These are phyloP conservation scores for Comarum palustre DNA, from an alignment of 306 rosid genomes.

Conservation along the genomic window DNA sequence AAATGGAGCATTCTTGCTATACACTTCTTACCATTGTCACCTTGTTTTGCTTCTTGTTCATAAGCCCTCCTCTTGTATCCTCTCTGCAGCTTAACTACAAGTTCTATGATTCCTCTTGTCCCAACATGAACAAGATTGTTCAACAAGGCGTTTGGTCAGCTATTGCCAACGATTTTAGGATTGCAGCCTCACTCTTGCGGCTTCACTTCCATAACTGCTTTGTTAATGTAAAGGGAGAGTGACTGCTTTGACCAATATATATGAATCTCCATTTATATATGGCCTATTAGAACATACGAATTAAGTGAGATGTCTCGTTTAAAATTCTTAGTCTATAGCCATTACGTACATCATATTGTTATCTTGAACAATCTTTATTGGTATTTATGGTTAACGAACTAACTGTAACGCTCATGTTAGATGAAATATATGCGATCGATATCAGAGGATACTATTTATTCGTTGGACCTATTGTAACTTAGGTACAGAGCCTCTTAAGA, in stretches of 20 bases:
- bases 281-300: not conserved
- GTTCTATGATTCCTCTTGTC: slow-evolving; percentile 63
- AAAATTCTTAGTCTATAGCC: not conserved
- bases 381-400: not conserved
- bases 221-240: slow-evolving; percentile 71
- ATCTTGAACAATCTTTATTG: not conserved
- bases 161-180: slow-evolving; percentile 66
- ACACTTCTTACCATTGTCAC: slow-evolving; percentile 28
- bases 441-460: not conserved
- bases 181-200: slow-evolving; percentile 90
- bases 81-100: slow-evolving; percentile 61
- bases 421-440: not conserved
- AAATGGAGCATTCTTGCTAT: slow-evolving; percentile 32
- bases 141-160: slow-evolving; percentile 56
- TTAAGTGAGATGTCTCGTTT: not conserved
- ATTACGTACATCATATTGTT: not conserved
- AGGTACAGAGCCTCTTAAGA: not conserved
- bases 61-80: slow-evolving; percentile 45
- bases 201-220: slow-evolving; percentile 96
- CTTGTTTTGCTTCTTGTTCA: slow-evolving; percentile 45
- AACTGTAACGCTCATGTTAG: not conserved
- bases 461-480: not conserved
- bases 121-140: slow-evolving; percentile 53
- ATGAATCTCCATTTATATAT: not conserved
- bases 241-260: too few species aligned